Conservation (phyloP, 306 rosid species). For the Sphenostylis stenocarpa region DNA sequence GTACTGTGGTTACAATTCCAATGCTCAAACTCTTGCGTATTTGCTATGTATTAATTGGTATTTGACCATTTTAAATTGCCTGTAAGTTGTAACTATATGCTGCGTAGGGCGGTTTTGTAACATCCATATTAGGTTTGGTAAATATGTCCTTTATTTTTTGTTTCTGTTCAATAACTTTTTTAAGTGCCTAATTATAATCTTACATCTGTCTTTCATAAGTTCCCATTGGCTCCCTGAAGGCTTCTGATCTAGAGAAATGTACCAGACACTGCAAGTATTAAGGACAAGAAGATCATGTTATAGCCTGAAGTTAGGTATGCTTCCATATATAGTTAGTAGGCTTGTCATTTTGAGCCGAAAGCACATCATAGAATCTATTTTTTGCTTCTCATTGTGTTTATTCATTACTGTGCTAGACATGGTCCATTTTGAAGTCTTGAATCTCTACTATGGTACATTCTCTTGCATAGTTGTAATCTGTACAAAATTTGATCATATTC, state of each 20-base stretch:
- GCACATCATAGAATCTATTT: not conserved
- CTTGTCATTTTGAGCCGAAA: slow-evolving; percentile 25
- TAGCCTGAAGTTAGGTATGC: slow-evolving; percentile 32
- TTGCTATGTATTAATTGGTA: slow-evolving; percentile 10
- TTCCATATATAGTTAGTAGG: not conserved
- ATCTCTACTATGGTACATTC: slow-evolving; percentile 6
- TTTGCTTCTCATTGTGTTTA: not conserved
- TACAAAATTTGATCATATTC: not conserved
- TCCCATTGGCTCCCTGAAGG: slow-evolving; percentile 28
- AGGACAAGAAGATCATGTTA: not conserved
- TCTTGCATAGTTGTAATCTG: slow-evolving; percentile 4
- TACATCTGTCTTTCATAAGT: slow-evolving; percentile 19
- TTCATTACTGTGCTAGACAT: not conserved
- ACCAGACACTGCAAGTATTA: slow-evolving; percentile 18
- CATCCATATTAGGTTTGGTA: not conserved
- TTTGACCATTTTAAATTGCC: not conserved
- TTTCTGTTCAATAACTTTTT: not conserved
- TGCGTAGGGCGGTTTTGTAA: not conserved
- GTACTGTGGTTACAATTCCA: not conserved
- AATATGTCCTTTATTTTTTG: not conserved
- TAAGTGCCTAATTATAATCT: slow-evolving; percentile 5
- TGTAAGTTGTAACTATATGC: not conserved
- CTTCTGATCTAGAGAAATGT: slow-evolving; percentile 27
- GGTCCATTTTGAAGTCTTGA: slow-evolving; percentile 22
- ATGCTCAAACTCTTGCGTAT: not conserved